Conservation (phyloP, 2,329 filamentous ascomycete genomes). For the Sporothrix pallida region DNA sequence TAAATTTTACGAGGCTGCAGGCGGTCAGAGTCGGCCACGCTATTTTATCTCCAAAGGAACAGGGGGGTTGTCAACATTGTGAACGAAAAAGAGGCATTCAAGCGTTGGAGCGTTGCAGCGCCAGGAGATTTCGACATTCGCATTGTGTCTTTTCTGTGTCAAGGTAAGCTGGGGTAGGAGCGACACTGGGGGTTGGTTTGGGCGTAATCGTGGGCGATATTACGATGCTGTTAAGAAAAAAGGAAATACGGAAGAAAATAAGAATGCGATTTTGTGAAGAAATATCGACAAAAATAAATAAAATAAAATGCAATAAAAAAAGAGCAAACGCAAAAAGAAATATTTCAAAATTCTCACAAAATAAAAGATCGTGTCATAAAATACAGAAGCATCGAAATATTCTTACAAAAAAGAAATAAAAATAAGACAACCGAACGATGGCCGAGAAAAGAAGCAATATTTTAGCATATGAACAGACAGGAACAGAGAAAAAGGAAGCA, state of each 20-base stretch:
- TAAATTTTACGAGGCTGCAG: slow-evolving; percentile 27
- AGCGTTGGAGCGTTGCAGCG: background rate
- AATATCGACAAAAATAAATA: background rate
- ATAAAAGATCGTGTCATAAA: slow-evolving; percentile 13
- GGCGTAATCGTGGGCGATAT: background rate
- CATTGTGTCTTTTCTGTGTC: background rate
- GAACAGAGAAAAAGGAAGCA: background rate
- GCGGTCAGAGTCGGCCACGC: slow-evolving; percentile 3
- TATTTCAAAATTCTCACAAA: background rate
- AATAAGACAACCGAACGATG: background rate
- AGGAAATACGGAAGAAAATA: background rate
- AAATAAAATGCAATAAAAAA: background rate
- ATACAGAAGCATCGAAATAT: background rate
- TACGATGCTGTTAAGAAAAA: background rate
- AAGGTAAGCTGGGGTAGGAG: background rate
- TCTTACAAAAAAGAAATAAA: background rate
- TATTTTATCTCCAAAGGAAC: slow-evolving; percentile 9
- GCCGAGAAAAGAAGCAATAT: slow-evolving; percentile 1
- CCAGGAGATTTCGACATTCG: slow-evolving; percentile 17
- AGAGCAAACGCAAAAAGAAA: background rate
- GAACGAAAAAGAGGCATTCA: background rate
- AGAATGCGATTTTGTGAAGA: background rate
- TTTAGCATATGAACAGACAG: background rate
- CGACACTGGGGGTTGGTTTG: slow-evolving; percentile 11
- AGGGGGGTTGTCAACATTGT: background rate